Evolutionary conservation across 331 rosid genomes (phyloP), one percentile per base, ranked within the genome.

Genomic region (Quercus lobata): DNA sequence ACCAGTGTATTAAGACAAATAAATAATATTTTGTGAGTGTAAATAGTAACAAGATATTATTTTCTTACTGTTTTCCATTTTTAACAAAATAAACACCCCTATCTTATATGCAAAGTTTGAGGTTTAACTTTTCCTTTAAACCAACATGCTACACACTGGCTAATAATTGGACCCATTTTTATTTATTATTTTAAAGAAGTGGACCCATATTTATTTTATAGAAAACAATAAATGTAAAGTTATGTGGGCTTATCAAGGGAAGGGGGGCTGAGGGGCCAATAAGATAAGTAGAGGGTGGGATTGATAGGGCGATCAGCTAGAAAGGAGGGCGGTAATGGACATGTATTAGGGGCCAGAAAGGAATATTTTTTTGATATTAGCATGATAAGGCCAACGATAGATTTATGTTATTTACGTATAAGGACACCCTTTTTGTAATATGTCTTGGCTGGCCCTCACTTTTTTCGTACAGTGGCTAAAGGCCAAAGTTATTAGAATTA

Each of bases 261-360:
- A 16, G 49, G 16, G 41, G 53, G 46, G 0, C 2, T 8, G 46
- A 37, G 44, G 77, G 70, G 7, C 78, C 79, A 73, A 70, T 73
- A 1, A 76, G 89, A 84, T 84, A 84, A 84, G 87, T 37, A 0
- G 0, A 71, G 7, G 78, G 55, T 34, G 15, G 76, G n/a, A 21
- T 2, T 86, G 85, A 82, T 86, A 82, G 75, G 87, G 19, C 4
- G 77, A 54, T 76, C 76, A 56, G 85, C 82, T 73, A 54, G 69
- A 82, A 74, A 69, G 68, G 16, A 49, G 5, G 14, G 5, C 1
- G 1, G 54, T 37, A 73, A 65, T 63, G 57, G 78, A 35, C 79
- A 49, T 69, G 12, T 6, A 54, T 81, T 81, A 27, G 46, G 5
- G 19, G 25, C 21, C 22, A 2, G 14, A 29, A 29, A 5, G 55